Conservation (phyloP, 352 stramenopile genomes). For the Lagenidium giganteum region DNA sequence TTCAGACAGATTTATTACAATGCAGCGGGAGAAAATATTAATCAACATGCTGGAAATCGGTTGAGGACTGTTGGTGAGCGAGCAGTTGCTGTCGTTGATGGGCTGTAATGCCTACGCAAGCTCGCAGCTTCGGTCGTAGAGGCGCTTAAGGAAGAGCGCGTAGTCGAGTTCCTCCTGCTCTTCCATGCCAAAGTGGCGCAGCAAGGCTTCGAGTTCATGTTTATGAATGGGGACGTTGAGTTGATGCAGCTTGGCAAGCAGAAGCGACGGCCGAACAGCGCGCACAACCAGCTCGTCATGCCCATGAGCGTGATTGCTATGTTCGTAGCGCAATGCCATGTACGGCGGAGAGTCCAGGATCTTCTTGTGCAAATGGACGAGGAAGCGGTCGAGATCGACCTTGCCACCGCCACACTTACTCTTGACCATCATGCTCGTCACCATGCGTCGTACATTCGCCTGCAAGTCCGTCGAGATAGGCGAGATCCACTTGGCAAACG, state of each 20-base stretch:
- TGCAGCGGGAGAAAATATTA: too few relatives aligned
- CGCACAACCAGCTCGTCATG: constrained; percentile 1
- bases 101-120: too few relatives aligned
- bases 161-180: constrained; percentile 33
- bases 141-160: constrained; percentile 28
- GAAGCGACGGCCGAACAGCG: constrained; percentile 17
- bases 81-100: too few relatives aligned
- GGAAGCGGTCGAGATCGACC: constrained; percentile 45
- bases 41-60: too few relatives aligned
- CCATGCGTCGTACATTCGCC: constrained; percentile 24
- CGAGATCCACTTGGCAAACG: constrained; percentile 36
- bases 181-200: constrained; percentile 55
- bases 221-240: constrained; percentile 37
- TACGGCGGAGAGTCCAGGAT: constrained; percentile 23
- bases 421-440: constrained; percentile 35
- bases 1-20: too few relatives aligned
- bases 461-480: constrained; percentile 28
- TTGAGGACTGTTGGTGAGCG: too few relatives aligned
- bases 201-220: constrained; percentile 23
- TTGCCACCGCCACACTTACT: constrained; percentile 38
- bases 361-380: constrained; percentile 25
- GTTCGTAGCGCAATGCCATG: background rate
- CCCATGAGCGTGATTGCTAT: background rate
- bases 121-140: constrained; percentile 27
- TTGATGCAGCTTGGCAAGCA: constrained; percentile 37